Conservation (phyloP, 192 early-diverging fungal genomes). For the Backusella circina region DNA sequence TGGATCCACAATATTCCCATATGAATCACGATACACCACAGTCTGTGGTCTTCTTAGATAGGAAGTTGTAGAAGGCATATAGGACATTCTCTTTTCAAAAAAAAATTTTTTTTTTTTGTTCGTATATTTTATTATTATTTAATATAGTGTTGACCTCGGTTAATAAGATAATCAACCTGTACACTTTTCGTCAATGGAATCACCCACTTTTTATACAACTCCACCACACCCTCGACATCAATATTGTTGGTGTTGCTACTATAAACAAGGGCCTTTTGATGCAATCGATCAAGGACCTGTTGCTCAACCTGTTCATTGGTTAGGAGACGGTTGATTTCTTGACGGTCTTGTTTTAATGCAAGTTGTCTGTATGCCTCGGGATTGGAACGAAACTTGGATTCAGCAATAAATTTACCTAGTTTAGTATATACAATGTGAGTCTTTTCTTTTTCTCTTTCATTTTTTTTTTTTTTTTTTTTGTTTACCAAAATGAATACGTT, state of each 20-base stretch:
- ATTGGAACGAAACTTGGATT: constrained; percentile 92
- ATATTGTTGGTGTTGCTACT: constrained; percentile 70
- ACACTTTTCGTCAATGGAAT: constrained; percentile 97
- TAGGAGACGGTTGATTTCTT: constrained; percentile 77
- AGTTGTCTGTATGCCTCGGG: constrained; percentile 34
- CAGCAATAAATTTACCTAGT: constrained; percentile 92
- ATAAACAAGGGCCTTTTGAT: constrained; percentile 89
- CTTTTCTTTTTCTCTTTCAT: neutral
- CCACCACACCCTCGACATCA: constrained; percentile 77
- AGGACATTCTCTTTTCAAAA: neutral
- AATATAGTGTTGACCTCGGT: constrained; percentile 37
- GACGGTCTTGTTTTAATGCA: constrained; percentile 58
- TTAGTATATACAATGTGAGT: neutral
- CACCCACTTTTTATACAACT: constrained; percentile 89
- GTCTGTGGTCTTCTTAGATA: neutral
- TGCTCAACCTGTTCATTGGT: constrained; percentile 91
- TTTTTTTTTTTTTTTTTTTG: neutral
- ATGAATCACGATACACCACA: neutral
- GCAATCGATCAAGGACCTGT: constrained; percentile 72
- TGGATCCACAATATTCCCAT: neutral
- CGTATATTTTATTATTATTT: constrained; percentile 2
- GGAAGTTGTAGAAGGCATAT: neutral
- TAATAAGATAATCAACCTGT: constrained; percentile 89
- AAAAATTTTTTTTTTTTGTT: neutral
- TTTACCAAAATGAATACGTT: constrained; percentile 92